Base-by-base conservation (phyloP, 495 filamentous ascomycete species). In the Aspergillus saccharolyticus region DNA sequence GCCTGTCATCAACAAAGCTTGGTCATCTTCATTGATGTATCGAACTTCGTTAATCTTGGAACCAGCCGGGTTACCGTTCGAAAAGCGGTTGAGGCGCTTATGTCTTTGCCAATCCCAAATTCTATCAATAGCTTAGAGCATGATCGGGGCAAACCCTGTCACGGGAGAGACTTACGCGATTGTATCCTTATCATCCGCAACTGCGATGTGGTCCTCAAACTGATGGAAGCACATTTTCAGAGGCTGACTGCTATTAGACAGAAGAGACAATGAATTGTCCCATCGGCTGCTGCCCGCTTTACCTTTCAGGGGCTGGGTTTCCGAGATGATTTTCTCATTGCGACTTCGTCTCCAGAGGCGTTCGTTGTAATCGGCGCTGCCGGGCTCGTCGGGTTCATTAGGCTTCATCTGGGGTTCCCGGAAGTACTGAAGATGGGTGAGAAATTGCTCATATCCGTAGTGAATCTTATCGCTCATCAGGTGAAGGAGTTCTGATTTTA, bases 341-440 rank as follows among this genome's bases (percentile, higher is more conserved):
- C 94, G 87, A 48, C 89, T 86, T 54, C 94, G 81, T 51, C 94
- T 81, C 95, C 95, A 99, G 4, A 99, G 77, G 18, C 94, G 85
- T 62, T 91, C 83, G 68, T 99, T 99, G 72, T 99, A 97, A 64
- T 97, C 91, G n/a, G 89, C 85, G 61, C 90, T 96, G 14, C 94
- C 94, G 19, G 94, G 94, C 70, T 99, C 94, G 58, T 99, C 94
- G 22, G 91, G 88, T 63, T 99, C 94, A 52, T 87, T 89, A 15
- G 89, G 86, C 66, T 93, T 94, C 94, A 99, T 99, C 72, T 99
- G 94, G 44, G 95, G 95, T 71, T 99, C 91, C 44, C 94, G 89
- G 82, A 97, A 99, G 69, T 99, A 97, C 75, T 85, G 62, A 28
- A 57, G 12, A 63, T 39, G 15, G 24, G 65, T 80, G 21, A 80